Evolutionary conservation across 2,329 filamentous ascomycete genomes (phyloP).

Genomic region (Aspergillus carbonarius): DNA sequence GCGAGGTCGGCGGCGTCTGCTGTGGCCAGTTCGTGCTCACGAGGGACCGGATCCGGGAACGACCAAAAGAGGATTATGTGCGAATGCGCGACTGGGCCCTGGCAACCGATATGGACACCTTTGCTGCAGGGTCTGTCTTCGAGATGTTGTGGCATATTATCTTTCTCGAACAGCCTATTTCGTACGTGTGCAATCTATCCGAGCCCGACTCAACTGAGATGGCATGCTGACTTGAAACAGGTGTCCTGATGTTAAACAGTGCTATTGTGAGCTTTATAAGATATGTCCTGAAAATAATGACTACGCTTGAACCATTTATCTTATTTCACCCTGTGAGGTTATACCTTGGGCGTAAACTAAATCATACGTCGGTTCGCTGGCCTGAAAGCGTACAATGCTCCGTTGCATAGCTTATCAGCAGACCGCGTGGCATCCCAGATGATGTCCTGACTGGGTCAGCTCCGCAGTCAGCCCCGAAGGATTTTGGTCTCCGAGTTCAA

Average conservation of each 20-base stretch:
- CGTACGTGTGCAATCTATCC: slow-evolving; percentile 18
- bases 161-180: slow-evolving; percentile 17
- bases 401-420: no score
- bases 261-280: slow-evolving; percentile 31
- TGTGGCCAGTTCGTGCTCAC: slow-evolving; percentile 28
- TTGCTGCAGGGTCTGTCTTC: slow-evolving; percentile 22
- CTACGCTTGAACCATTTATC: background rate
- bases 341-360: no score
- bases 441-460: no score
- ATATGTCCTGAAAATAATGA: slow-evolving; percentile 1
- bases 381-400: no score
- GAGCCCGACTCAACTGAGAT: background rate
- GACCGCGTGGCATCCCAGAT: no score
- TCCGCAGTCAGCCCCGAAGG: no score
- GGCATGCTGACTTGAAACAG: background rate
- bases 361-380: no score
- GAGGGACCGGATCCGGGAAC: slow-evolving; percentile 18
- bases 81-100: slow-evolving; percentile 22
- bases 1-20: slow-evolving; percentile 16
- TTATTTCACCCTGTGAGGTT: background rate
- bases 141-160: slow-evolving; percentile 28
- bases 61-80: slow-evolving; percentile 21
- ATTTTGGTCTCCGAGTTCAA: no score
- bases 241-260: slow-evolving; percentile 11
- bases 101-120: slow-evolving; percentile 12